Evolutionary conservation across 2,329 filamentous ascomycete genomes (phyloP), one percentile per base, ranked within the genome.

Genomic region (Cladophialophora chaetospira): DNA sequence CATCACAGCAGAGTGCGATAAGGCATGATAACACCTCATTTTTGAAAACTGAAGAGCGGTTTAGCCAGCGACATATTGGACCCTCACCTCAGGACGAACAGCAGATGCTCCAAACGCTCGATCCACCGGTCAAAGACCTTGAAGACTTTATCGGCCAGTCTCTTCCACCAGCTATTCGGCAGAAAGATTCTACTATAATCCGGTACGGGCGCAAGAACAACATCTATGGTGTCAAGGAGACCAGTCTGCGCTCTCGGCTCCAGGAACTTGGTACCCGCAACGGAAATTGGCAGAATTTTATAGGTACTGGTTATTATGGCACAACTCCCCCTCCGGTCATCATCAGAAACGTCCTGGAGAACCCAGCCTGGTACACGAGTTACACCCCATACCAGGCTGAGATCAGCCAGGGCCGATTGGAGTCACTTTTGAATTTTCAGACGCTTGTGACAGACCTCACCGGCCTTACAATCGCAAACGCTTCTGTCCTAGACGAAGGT

Each of bases 371-470:
- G 93, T 97, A 97, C 73, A 97, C 93, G 36, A 96, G 91, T 76
- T 97, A 97, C 73, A 97, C 93, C 0, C 93, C 93, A 13, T 97
- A 97, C 75, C 93, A 97, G 77, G 88, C 93, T 2, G 93, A 97
- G 76, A 96, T 97, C 77, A 96, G 91, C 72, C 93, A 97, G 76
- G 93, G 93, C 31, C 86, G 93, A 53, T 76, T 97, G 61, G 91
- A 97, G 79, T 96, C 91, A 4, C 78, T 97, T 52, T 79, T 97
- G 62, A 97, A 97, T 79, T 97, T 91, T 77, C 93, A 97, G 79
- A 97, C 93, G 15, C 81, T 97, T 78, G 88, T 96, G 6, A 86
- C 87, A 2, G 93, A 97, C 70, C 78, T 97, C 63, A 97, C 93
- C 0, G 91, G 84, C 1, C 81, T 97, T 26, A 84, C 89, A 19